Percentiles rank a stretch among this genome's conserved stretches.
These are phyloP conservation scores for Biscutella laevigata DNA, from an alignment of 441 rosid species.

Conservation along the genomic window DNA sequence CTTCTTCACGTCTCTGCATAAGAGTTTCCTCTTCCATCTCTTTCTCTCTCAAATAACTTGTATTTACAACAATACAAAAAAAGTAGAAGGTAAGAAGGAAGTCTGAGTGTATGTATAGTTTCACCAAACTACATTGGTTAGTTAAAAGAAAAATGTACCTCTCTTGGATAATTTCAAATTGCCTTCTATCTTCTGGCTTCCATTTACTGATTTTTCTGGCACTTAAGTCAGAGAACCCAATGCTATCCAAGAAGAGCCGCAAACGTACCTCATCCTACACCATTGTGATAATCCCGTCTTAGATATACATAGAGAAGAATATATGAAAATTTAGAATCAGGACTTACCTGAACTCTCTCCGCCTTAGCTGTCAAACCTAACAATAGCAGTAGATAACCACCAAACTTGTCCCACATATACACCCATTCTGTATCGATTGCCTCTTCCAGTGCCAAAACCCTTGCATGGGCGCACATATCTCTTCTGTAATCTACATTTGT, in stretches of 20 bases:
- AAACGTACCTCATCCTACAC: slow-evolving; percentile 95
- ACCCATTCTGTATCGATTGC: slow-evolving; percentile 99
- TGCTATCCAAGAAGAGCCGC: slow-evolving; percentile 98
- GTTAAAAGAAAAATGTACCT: slow-evolving; percentile 42
- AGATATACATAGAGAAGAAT: slow-evolving; percentile 9
- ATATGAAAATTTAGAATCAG: slow-evolving; percentile 14
- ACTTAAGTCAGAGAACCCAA: slow-evolving; percentile 94
- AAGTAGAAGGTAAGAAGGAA: neutral
- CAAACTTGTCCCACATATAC: slow-evolving; percentile 99
- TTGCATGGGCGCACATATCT: slow-evolving; percentile 99
- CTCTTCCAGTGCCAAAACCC: slow-evolving; percentile 97
- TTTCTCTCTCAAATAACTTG: slow-evolving; percentile 93
- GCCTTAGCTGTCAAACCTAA: slow-evolving; percentile 99
- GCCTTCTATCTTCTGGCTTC: slow-evolving; percentile 99
- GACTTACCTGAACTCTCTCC: slow-evolving; percentile 86
- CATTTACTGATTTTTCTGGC: slow-evolving; percentile 98
- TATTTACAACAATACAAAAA: slow-evolving; percentile 17
- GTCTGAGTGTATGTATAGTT: slow-evolving; percentile 5
- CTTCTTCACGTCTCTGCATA: slow-evolving; percentile 99
- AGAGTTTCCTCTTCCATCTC: slow-evolving; percentile 99
- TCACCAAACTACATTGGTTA: slow-evolving; percentile 14
- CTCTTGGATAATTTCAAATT: slow-evolving; percentile 97
- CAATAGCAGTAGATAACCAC: slow-evolving; percentile 91
- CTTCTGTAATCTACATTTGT: slow-evolving; percentile 78
- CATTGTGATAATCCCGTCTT: slow-evolving; percentile 18